These are phyloP conservation scores for Blastobotrys attinorum DNA, from an alignment of 805 yeast genomes.

Conservation along the genomic window DNA sequence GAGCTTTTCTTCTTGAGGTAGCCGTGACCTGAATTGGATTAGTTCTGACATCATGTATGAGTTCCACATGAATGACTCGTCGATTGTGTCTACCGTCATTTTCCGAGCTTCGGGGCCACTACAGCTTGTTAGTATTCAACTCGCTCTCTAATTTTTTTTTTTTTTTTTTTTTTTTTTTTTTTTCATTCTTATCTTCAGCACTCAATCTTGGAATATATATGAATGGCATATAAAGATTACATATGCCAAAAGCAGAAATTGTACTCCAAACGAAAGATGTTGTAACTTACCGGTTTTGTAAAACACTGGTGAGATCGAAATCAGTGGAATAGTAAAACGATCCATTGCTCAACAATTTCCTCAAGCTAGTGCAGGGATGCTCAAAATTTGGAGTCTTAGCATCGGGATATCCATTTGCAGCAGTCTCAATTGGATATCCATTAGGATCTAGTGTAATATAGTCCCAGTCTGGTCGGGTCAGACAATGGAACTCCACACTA, in stretches of 20 bases:
- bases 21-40: constrained; percentile 60
- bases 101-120: constrained; percentile 4
- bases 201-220: no score
- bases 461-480: constrained; percentile 73
- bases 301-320: constrained; percentile 81
- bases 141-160: no score
- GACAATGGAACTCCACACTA: constrained; percentile 80
- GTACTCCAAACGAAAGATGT: no score
- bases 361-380: constrained; percentile 79
- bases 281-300: constrained; percentile 54
- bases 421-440: constrained; percentile 52
- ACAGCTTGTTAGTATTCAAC: neutral
- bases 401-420: constrained; percentile 24
- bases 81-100: constrained; percentile 40
- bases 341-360: constrained; percentile 74
- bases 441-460: constrained; percentile 57
- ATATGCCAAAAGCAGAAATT: no score
- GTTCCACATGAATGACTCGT: constrained; percentile 95
- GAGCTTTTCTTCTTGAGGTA: constrained; percentile 51
- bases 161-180: no score
- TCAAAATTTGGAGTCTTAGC: constrained; percentile 23
- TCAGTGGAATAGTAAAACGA: constrained; percentile 88
- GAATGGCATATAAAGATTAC: neutral
- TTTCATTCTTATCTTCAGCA: no score
- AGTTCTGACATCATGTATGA: constrained; percentile 81